Evolutionary conservation across 805 yeast species (phyloP), one percentile per base, ranked within the genome.

Genomic region (Ogataea saltuana): DNA sequence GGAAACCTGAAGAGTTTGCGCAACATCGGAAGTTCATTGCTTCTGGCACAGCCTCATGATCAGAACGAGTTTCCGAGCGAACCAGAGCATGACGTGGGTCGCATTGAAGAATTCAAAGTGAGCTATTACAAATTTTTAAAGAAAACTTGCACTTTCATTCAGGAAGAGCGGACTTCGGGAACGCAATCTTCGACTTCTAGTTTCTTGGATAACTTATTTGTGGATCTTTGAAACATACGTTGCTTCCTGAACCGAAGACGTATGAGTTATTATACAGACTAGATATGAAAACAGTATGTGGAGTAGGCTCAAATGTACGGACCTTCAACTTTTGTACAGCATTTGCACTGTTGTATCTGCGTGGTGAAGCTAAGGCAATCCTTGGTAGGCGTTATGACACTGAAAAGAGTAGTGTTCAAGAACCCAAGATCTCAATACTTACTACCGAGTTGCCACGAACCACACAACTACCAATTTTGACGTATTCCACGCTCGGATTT

Each of bases 361-460:
- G n/a, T n/a, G n/a, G n/a, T n/a, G n/a, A n/a, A n/a, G n/a, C n/a
- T n/a, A n/a, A n/a, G n/a, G n/a, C n/a, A n/a, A n/a, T n/a, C n/a
- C n/a, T n/a, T n/a, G n/a, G n/a, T n/a, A n/a, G n/a, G n/a, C n/a
- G n/a, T n/a, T n/a, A n/a, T 18, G 34, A 17, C 8, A 15, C 15
- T 6, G 11, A 32, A 17, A 29, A 26, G n/a, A n/a, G n/a, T n/a
- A 32, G 20, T 4, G 1, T 1, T 15, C 26, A 30, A 33, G 22
- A 42, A 20, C 46, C 52, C 21, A 61, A 33, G 19, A 74, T 72
- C 60, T 76, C 81, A 43, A 76, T 61, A 18, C 79, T 73, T 9
- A 75, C 72, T 6, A 76, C 71, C 2, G 78, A 73, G 52, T 74
- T 75, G 5, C 81, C 81, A 53, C 81, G 64, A n/a, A 76, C 60